phyloP scores from a whole-genome alignment of 768 basidiomycete genomes.

The Auricularia sp. region DNA sequence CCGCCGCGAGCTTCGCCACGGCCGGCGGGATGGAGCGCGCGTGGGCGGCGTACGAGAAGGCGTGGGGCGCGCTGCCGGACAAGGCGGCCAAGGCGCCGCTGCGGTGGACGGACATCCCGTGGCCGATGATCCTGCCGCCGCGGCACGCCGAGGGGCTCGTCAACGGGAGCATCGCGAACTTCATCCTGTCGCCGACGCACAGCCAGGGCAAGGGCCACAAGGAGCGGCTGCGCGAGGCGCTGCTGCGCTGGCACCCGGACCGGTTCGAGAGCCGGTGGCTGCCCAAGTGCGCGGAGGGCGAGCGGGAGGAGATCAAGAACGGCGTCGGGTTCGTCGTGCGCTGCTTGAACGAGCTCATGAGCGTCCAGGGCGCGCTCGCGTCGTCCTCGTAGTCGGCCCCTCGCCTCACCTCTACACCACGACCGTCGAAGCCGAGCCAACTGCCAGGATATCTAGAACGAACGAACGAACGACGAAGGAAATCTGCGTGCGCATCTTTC shows the following conservation, averaged over 20 bases:
- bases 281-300: slow-evolving; percentile 49
- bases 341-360: slow-evolving; percentile 60
- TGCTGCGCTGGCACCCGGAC: slow-evolving; percentile 75
- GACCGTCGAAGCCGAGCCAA: not conserved
- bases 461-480: not conserved
- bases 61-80: slow-evolving; percentile 6
- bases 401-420: not conserved
- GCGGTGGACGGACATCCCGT: slow-evolving; percentile 6
- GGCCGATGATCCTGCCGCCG: slow-evolving; percentile 5
- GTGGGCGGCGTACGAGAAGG: slow-evolving; percentile 10
- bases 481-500: too few relatives aligned
- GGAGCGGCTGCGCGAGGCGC: slow-evolving; percentile 66
- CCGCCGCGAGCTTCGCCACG: not conserved
- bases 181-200: slow-evolving; percentile 5
- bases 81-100: not conserved
- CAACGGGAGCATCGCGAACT: slow-evolving; percentile 5
- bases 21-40: slow-evolving; percentile 4
- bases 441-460: not conserved
- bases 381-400: not conserved
- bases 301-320: slow-evolving; percentile 55
- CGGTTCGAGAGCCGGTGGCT: slow-evolving; percentile 65
- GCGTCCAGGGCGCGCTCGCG: slow-evolving; percentile 6
- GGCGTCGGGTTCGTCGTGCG: slow-evolving; percentile 67
- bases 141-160: slow-evolving; percentile 5
- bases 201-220: slow-evolving; percentile 25